Base-by-base conservation (phyloP, 768 basidiomycete genomes). In the Cystoderma amianthinum region DNA sequence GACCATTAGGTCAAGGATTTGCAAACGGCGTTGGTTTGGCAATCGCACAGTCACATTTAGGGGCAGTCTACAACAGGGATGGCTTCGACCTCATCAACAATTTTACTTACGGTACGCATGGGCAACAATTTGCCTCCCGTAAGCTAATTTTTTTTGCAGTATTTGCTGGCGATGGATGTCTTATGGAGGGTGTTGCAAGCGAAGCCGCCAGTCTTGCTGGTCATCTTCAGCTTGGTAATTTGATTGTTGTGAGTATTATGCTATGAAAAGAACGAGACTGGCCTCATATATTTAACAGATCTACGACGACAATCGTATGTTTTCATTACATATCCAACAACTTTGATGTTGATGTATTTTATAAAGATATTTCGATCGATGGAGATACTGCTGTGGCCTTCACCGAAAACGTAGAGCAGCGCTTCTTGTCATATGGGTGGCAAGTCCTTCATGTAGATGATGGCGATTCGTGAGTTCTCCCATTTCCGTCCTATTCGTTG, bases 171-270 rank as follows among this genome's bases (percentile, higher is more conserved):
- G 94, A 97, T 64, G 94, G 94, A 35, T 97, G 94, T 67, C 73
- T 97, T 41, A 93, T 94, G 86, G 94, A 97, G 64, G 94, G 94
- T 72, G 82, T 97, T 50, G 76, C 92, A n/a, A 75, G 77, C 48
- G 94, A 97, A 62, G 91, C 94, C 30, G 85, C 86, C 45, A 90
- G 86, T 54, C 75, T 96, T 48, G 93, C 91, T 46, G 94, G 93
- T 47, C 94, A 97, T 66, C 74, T 96, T 53, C 82, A 92, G 60
- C 77, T 97, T 32, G 92, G 89, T 42, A 96, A 94, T 65, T 72
- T 97, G 54, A 83, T 97, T 55, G 88, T 86, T 44, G 86, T 89
- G 60, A 57, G 86, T 76, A 20, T 10, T 36, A n/a, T n/a, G n/a
- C n/a, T n/a, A n/a, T n/a, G n/a, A 36, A 9, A 9, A 9, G 9